Conservation (phyloP, 768 basidiomycete genomes). For the Podaxis sp. region DNA sequence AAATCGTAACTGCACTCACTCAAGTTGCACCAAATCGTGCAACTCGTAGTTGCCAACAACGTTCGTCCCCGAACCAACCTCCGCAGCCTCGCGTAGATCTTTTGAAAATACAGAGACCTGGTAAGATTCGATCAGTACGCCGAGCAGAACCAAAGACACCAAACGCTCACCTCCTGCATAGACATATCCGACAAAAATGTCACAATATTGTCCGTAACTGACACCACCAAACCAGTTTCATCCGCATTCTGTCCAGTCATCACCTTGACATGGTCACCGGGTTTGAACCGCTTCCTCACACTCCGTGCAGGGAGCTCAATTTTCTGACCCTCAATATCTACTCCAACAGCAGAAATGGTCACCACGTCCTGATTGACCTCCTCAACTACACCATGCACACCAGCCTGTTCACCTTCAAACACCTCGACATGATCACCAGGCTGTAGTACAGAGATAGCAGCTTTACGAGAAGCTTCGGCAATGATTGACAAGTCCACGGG, state of each 20-base stretch:
- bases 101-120: slow-evolving; percentile 97
- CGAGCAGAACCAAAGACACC: background rate
- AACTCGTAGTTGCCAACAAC: slow-evolving; percentile 91
- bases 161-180: slow-evolving; percentile 76
- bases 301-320: slow-evolving; percentile 84
- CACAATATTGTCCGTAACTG: slow-evolving; percentile 85
- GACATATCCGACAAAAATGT: slow-evolving; percentile 98
- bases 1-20: slow-evolving; percentile 52
- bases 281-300: slow-evolving; percentile 92
- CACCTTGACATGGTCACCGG: slow-evolving; percentile 98
- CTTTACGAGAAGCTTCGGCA: slow-evolving; percentile 87
- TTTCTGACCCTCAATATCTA: slow-evolving; percentile 85
- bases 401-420: slow-evolving; percentile 94
- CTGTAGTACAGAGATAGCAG: slow-evolving; percentile 91
- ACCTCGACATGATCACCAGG: slow-evolving; percentile 98
- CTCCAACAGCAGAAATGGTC: slow-evolving; percentile 72
- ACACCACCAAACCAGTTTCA: slow-evolving; percentile 94
- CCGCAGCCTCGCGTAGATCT: slow-evolving; percentile 95
- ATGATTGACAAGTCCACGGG: slow-evolving; percentile 88
- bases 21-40: slow-evolving; percentile 95
- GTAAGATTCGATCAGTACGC: slow-evolving; percentile 10
- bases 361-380: slow-evolving; percentile 87
- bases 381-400: slow-evolving; percentile 89
- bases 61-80: slow-evolving; percentile 91
- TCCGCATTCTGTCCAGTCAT: slow-evolving; percentile 94